phyloP scores from a whole-genome alignment of 257 asterid species.

The Verbascum thapsus region DNA sequence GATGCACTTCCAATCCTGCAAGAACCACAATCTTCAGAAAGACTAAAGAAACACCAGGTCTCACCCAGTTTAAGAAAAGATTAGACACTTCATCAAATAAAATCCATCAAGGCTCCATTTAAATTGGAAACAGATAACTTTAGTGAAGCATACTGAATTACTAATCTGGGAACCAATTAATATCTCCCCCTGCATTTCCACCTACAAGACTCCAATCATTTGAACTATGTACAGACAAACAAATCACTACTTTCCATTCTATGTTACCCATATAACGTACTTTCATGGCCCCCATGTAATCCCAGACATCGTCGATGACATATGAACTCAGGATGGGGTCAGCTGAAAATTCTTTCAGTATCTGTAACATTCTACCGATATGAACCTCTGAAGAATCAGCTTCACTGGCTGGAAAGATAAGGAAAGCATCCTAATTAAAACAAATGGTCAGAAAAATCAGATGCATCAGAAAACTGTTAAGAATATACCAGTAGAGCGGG shows the following conservation, averaged over 20 bases:
- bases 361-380: constrained; percentile 85
- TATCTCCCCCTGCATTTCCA: constrained; percentile 15
- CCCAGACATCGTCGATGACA: constrained; percentile 98
- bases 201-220: constrained; percentile 11
- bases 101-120: constrained; percentile 8
- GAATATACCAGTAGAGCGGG: constrained; percentile 71
- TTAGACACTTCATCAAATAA: constrained; percentile 18
- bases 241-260: constrained; percentile 13
- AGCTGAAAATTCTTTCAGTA: constrained; percentile 84
- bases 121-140: constrained; percentile 1
- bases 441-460: neutral
- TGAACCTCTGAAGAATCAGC: constrained; percentile 75
- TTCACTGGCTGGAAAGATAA: constrained; percentile 57
- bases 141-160: constrained; percentile 9
- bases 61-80: constrained; percentile 29
- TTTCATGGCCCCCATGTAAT: constrained; percentile 98
- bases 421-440: constrained; percentile 7
- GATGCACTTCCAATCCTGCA: constrained; percentile 96
- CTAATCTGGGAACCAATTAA: constrained; percentile 9
- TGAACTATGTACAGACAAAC: constrained; percentile 4
- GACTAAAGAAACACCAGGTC: constrained; percentile 19
- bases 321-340: constrained; percentile 87
- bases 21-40: constrained; percentile 26
- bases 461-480: constrained; percentile 31
- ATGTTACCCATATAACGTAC: constrained; percentile 46